A percentile compares a stretch with the other conserved stretches of the same genome.
phyloP scores from a whole-genome alignment of 192 early-diverging fungal genomes.

The Mortierella alpina region DNA sequence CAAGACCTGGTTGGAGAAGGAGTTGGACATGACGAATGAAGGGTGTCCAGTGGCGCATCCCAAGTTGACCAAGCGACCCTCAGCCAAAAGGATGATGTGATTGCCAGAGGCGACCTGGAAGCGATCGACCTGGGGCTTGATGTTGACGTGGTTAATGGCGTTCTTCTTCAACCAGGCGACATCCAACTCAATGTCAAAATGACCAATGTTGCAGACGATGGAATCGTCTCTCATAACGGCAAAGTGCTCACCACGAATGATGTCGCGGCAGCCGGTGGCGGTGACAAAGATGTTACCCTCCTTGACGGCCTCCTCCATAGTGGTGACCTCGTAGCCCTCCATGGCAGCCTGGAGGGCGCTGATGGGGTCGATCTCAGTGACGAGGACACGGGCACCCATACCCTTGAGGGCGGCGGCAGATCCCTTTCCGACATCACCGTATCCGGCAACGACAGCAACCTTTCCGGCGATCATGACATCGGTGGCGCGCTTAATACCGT shows the following conservation, averaged over 20 bases:
- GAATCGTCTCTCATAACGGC: conserved; percentile 96
- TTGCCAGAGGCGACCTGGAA: conserved; percentile 90
- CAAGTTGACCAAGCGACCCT: conserved; percentile 99
- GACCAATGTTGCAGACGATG: conserved; percentile 99
- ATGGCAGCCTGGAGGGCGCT: conserved; percentile 99
- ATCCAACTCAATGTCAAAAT: conserved; percentile 99
- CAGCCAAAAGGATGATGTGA: conserved; percentile 97
- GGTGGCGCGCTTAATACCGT: conserved; percentile 99
- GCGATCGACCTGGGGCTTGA: conserved; percentile 99
- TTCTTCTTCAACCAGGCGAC: conserved; percentile 98
- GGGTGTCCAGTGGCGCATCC: conserved; percentile 99
- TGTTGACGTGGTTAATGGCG: conserved; percentile 87
- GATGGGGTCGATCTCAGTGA: conserved; percentile 99
- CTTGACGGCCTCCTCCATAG: conserved; percentile 93
- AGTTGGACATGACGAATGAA: conserved; percentile 99
- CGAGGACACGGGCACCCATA: conserved; percentile 97
- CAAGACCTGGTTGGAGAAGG: conserved; percentile 98
- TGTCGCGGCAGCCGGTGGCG: conserved; percentile 98
- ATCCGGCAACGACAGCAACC: conserved; percentile 97
- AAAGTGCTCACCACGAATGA: conserved; percentile 94
- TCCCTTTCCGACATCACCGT: conserved; percentile 99
- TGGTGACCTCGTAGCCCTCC: conserved; percentile 99
- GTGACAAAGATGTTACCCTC: conserved; percentile 99
- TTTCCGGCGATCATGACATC: conserved; percentile 99
- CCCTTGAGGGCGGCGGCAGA: conserved; percentile 97